Base-by-base conservation (phyloP, 1,284 basidiomycete genomes). In the Phylloporus sp. region DNA sequence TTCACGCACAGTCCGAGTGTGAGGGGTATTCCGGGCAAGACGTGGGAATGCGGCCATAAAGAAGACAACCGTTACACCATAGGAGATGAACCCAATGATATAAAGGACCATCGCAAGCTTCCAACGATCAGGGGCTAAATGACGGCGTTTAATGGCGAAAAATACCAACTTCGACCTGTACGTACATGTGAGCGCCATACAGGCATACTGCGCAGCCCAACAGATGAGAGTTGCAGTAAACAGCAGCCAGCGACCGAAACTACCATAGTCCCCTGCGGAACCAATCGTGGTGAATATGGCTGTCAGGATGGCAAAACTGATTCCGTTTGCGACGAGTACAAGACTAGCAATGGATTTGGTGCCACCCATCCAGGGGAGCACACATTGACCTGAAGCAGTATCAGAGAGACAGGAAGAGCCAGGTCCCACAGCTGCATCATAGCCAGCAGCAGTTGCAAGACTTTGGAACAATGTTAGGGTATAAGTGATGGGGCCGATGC, bases 41-140 rank as follows among this genome's bases (percentile, higher is more conserved):
- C 92, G 88, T 2, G 94, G 94, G 77, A 96, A 96, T 10, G 90
- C 79, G 0, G 94, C 94, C 0, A 93, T 90, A 76, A 93, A 96
- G 80, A 95, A 95, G 4, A 93, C 91, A 11, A 93, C 84, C 0
- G 91, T 93, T 5, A 91, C 90, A 4, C 91, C 90, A 72, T 92
- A 93, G 0, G 88, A 85, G 61, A 94, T 89, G 78, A 94, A 91
- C 20, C 93, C 91, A 41, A 95, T 80, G 84, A 96, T 94, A 75
- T 93, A 96, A 6, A 96, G 80, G 0, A 82, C 91, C 86, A 95
- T 94, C 0, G 91, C 92, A 10, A 86, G 82, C 53, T 85, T 84
- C 95, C 94, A 96, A 29, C 91, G 85, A 35, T 85, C 84, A 3
- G 93, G 88, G 41, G 82, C 90, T 89, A 69, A 27, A 52, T 5